phyloP scores from a whole-genome alignment of 2,329 filamentous ascomycete species.

The Tolypocladium album region DNA sequence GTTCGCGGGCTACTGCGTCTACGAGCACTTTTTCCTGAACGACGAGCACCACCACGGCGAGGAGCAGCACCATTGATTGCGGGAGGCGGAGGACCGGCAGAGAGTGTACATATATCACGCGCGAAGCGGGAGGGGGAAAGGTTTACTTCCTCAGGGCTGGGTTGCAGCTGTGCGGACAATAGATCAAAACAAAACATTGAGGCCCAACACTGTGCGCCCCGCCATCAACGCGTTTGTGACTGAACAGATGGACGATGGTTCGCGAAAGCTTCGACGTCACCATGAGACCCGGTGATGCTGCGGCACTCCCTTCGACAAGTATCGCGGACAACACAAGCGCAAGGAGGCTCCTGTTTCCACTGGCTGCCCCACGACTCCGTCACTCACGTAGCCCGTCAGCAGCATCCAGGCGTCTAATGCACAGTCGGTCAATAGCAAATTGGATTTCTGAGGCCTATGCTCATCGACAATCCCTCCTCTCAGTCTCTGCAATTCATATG shows the following conservation, averaged over 20 bases:
- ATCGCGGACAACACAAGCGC: too few species aligned
- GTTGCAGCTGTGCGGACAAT: neutral
- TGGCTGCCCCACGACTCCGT: neutral
- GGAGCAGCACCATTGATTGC: constrained; percentile 26
- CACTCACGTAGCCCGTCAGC: neutral
- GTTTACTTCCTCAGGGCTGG: neutral
- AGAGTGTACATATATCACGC: constrained; percentile 25
- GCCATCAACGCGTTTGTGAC: neutral
- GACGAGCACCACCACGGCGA: constrained; percentile 51
- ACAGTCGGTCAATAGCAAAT: neutral
- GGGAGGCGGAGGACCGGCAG: constrained; percentile 8
- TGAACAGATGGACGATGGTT: neutral
- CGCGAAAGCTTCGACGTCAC: too few species aligned
- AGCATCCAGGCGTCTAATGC: neutral
- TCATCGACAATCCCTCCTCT: neutral
- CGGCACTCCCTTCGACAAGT: neutral
- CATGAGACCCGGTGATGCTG: neutral
- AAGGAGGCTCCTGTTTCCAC: neutral
- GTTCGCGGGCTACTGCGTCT: constrained; percentile 80
- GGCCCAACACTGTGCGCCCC: neutral
- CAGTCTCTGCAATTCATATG: neutral
- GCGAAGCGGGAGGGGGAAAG: neutral
- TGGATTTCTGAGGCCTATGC: neutral
- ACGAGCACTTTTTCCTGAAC: constrained; percentile 78
- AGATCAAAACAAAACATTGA: neutral